These are phyloP conservation scores for Candida nonsorbophila DNA, from an alignment of 805 yeast genomes.

Conservation along the genomic window DNA sequence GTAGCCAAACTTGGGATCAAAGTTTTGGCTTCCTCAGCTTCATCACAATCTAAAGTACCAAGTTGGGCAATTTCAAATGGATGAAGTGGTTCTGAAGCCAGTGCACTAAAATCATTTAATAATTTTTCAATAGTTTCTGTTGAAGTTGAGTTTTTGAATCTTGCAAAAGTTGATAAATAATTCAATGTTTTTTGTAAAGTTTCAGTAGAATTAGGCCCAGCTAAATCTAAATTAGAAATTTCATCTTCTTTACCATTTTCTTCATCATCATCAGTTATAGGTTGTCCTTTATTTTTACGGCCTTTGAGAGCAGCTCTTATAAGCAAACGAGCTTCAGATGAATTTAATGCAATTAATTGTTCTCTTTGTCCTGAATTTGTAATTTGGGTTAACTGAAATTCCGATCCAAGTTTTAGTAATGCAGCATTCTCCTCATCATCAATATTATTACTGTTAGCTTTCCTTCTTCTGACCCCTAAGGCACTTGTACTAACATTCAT, in stretches of 20 bases:
- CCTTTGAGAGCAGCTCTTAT: slow-evolving; percentile 87
- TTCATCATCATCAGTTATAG: slow-evolving; percentile 22
- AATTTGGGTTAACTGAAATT: slow-evolving; percentile 75
- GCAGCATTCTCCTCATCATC: slow-evolving; percentile 94
- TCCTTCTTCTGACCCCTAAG: slow-evolving; percentile 76
- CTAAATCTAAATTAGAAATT: slow-evolving; percentile 43
- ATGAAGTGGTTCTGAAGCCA: slow-evolving; percentile 57
- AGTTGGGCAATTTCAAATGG: slow-evolving; percentile 94
- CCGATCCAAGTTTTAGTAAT: slow-evolving; percentile 82
- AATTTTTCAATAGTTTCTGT: slow-evolving; percentile 90
- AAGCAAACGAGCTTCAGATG: slow-evolving; percentile 84
- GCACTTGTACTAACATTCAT: slow-evolving; percentile 93
- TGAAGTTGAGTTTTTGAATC: slow-evolving; percentile 89
- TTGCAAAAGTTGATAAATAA: slow-evolving; percentile 75
- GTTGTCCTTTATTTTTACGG: slow-evolving; percentile 36
- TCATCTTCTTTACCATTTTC: slow-evolving; percentile 40
- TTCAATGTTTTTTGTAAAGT: slow-evolving; percentile 89
- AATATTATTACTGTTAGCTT: slow-evolving; percentile 48
- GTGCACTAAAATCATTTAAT: slow-evolving; percentile 58
- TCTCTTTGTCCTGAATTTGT: slow-evolving; percentile 76
- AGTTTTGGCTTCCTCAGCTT: slow-evolving; percentile 94
- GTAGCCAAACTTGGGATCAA: slow-evolving; percentile 80
- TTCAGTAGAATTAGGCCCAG: slow-evolving; percentile 74
- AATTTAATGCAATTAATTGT: slow-evolving; percentile 76
- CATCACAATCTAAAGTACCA: slow-evolving; percentile 90